Evolutionary conservation across 176 grass and related monocot genomes (phyloP).

Genomic region (Carex scoparia): DNA sequence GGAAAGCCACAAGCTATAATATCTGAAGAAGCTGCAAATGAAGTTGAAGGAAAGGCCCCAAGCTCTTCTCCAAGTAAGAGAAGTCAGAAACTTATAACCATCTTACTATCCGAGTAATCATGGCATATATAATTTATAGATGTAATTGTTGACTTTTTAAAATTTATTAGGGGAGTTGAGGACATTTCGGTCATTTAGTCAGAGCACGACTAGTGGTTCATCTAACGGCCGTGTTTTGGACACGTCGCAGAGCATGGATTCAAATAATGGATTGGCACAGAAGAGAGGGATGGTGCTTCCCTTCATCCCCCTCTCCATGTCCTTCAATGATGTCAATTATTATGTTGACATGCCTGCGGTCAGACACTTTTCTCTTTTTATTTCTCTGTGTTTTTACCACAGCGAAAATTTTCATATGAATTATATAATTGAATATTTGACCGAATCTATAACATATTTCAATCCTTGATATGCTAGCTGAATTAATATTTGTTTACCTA

Average conservation of each 20-base stretch:
- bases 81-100: constrained; percentile 38
- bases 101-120: constrained; percentile 15
- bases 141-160: constrained; percentile 11
- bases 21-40: constrained; percentile 88
- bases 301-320: constrained; percentile 87
- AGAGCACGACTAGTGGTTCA: constrained; percentile 37
- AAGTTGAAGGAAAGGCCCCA: constrained; percentile 43
- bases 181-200: constrained; percentile 12
- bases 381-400: constrained; percentile 10
- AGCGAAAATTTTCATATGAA: not conserved
- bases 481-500: not conserved
- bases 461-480: not conserved
- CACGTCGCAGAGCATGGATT: constrained; percentile 48
- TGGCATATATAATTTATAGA: constrained; percentile 18
- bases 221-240: constrained; percentile 35
- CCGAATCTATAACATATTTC: not conserved
- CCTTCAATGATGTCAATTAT: constrained; percentile 87
- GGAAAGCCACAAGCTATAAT: constrained; percentile 92
- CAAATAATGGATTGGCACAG: constrained; percentile 51
- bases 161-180: constrained; percentile 70
- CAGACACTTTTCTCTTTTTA: constrained; percentile 36
- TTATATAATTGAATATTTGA: not conserved
- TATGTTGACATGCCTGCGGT: constrained; percentile 95
- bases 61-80: constrained; percentile 6
- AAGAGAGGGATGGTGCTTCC: constrained; percentile 99